Evolutionary conservation across 441 rosid genomes (phyloP).

Genomic region (Melastoma candidum): DNA sequence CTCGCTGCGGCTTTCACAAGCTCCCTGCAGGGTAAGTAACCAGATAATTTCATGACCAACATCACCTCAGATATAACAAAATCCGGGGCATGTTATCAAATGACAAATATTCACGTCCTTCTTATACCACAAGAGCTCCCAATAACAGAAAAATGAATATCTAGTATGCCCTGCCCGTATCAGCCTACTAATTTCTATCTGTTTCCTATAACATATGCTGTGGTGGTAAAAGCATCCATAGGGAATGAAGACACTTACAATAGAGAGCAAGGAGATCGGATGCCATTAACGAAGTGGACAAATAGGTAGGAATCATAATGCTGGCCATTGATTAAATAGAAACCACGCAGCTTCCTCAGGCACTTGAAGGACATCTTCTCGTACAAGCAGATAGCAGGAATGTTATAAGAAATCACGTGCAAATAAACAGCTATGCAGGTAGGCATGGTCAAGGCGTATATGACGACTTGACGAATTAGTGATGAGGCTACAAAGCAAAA

Average conservation of each 20-base stretch:
- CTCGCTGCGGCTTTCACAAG: slow-evolving; percentile 30
- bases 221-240: neutral
- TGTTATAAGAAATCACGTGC: slow-evolving; percentile 93
- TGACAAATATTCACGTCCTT: too few relatives aligned
- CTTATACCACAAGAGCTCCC: too few relatives aligned
- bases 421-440: slow-evolving; percentile 79
- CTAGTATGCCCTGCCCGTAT: too few relatives aligned
- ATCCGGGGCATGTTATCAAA: neutral
- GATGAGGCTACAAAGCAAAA: slow-evolving; percentile 48
- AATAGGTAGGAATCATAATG: slow-evolving; percentile 86
- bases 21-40: slow-evolving; percentile 43
- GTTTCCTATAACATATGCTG: neutral
- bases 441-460: slow-evolving; percentile 54
- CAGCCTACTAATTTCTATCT: too few relatives aligned
- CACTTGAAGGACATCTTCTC: slow-evolving; percentile 87
- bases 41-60: neutral
- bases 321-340: slow-evolving; percentile 75
- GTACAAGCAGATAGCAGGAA: slow-evolving; percentile 77
- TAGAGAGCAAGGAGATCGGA: slow-evolving; percentile 85
- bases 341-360: slow-evolving; percentile 56
- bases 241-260: slow-evolving; percentile 46
- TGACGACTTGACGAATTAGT: slow-evolving; percentile 62
- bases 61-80: neutral
- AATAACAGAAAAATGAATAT: too few relatives aligned
- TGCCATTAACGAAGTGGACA: slow-evolving; percentile 70